Conservation (phyloP, 257 asterid species). For the Capsicum chinense region DNA sequence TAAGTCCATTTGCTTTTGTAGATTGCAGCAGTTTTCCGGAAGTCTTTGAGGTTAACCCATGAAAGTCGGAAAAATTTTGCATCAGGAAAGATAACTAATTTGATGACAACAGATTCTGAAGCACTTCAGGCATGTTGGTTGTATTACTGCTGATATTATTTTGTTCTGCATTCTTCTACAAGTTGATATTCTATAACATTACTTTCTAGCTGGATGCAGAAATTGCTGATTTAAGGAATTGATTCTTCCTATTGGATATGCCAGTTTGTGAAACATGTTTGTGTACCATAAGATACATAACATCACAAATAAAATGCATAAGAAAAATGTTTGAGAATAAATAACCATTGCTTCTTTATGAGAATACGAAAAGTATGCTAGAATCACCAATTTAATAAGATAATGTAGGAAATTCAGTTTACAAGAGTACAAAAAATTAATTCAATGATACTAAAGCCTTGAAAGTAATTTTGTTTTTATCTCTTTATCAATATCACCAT, state of each 20-base stretch:
- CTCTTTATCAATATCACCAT: not conserved
- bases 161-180: not conserved
- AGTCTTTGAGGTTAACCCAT: slow-evolving; percentile 86
- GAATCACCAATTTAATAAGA: not conserved
- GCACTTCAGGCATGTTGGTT: slow-evolving; percentile 77
- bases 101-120: slow-evolving; percentile 96
- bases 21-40: slow-evolving; percentile 94
- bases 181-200: not conserved
- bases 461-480: not conserved
- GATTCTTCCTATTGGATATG: not conserved
- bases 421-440: not conserved
- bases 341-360: not conserved
- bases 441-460: not conserved
- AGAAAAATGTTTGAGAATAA: not conserved
- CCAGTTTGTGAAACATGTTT: slow-evolving; percentile 17
- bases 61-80: slow-evolving; percentile 90
- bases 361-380: not conserved
- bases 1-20: slow-evolving; percentile 35
- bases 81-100: slow-evolving; percentile 88
- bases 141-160: not conserved
- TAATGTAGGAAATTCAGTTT: not conserved
- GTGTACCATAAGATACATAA: slow-evolving; percentile 6
- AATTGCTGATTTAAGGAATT: not conserved
- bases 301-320: not conserved
- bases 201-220: slow-evolving; percentile 11